Evolutionary conservation across 2,329 filamentous ascomycete genomes (phyloP).

Genomic region (Boeremia lycopersici): DNA sequence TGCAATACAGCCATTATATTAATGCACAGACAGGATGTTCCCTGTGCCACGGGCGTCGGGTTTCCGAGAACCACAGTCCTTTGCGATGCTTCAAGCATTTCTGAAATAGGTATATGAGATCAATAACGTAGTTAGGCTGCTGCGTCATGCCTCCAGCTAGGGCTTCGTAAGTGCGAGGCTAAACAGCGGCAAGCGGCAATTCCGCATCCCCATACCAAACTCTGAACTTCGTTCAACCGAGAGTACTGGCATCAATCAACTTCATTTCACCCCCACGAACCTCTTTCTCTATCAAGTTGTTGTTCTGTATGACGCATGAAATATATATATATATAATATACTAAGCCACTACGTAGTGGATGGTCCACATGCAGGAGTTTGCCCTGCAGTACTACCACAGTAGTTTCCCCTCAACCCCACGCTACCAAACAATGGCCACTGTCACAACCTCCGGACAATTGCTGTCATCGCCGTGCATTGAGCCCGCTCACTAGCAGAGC

Average conservation of each 20-base stretch:
- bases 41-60: background rate
- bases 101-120: background rate
- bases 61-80: background rate
- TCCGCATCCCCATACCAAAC: constrained; percentile 3
- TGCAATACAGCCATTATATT: background rate
- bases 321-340: background rate
- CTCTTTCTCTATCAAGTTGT: background rate
- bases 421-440: background rate
- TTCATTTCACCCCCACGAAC: background rate
- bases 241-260: background rate
- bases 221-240: background rate
- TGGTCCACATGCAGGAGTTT: no score
- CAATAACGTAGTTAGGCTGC: background rate
- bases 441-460: background rate
- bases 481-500: background rate
- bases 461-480: background rate
- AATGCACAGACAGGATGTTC: background rate
- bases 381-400: background rate
- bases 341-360: background rate
- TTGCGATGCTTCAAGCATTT: background rate
- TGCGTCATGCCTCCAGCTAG: background rate
- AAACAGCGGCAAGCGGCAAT: constrained; percentile 6
- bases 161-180: background rate
- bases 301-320: background rate
- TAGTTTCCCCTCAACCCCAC: background rate